Percentiles rank a stretch among this genome's conserved stretches.
Evolutionary conservation across 345 rosid genomes (phyloP).

Genomic region (Populus ilicifolia): DNA sequence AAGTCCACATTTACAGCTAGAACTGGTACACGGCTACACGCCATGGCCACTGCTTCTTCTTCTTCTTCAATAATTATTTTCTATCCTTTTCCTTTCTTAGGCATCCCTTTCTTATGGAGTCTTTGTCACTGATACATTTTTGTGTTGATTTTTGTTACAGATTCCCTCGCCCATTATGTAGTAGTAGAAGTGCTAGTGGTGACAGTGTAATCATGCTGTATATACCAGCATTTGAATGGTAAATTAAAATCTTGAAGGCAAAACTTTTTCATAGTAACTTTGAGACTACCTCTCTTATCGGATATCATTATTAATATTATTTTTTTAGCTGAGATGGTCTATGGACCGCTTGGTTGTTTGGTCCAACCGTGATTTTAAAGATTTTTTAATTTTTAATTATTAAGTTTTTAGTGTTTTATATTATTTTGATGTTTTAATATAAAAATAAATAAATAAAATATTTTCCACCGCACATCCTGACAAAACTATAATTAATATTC

Average conservation of each 20-base stretch:
- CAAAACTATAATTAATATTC: neutral
- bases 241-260: neutral
- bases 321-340: neutral
- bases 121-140: neutral
- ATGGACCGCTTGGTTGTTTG: too few relatives aligned
- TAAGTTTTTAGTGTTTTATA: too few relatives aligned
- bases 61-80: neutral
- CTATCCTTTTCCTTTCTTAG: neutral
- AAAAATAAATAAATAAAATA: too few relatives aligned
- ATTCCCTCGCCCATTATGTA: neutral
- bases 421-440: too few relatives aligned
- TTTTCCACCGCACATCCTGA: rapidly evolving
- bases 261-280: neutral
- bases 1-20: neutral
- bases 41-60: too few relatives aligned
- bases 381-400: too few relatives aligned
- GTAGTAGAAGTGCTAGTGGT: neutral
- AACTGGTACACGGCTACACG: too few relatives aligned
- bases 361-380: too few relatives aligned
- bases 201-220: neutral
- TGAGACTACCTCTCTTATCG: neutral
- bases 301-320: neutral
- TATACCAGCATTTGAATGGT: neutral
- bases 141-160: neutral
- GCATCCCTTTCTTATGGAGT: neutral